phyloP scores from a whole-genome alignment of 1,284 basidiomycete species.

The Cryptococcus amylolentus region DNA sequence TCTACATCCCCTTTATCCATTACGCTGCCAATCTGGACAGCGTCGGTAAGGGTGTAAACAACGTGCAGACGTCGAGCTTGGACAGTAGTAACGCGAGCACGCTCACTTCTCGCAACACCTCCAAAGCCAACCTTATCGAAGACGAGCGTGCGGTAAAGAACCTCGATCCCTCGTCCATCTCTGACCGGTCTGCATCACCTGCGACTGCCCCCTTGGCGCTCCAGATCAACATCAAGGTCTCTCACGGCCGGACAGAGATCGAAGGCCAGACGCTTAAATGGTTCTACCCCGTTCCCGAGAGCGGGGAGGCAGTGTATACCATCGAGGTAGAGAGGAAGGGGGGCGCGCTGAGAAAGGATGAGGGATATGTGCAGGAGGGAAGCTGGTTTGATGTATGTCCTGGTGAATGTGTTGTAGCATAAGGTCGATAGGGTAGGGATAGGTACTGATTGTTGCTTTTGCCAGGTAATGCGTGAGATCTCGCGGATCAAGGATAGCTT shows the following conservation, averaged over 20 bases:
- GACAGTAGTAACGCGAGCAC: not conserved
- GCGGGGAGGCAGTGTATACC: slow-evolving; percentile 56
- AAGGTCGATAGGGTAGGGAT: not conserved
- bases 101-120: slow-evolving; percentile 7
- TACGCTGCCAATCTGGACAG: slow-evolving; percentile 59
- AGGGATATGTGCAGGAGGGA: slow-evolving; percentile 20
- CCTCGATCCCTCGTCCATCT: slow-evolving; percentile 8
- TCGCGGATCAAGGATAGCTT: slow-evolving; percentile 2
- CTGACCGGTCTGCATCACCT: slow-evolving; percentile 10
- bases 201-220: slow-evolving; percentile 22
- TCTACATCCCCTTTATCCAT: slow-evolving; percentile 84
- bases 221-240: slow-evolving; percentile 55
- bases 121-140: slow-evolving; percentile 6
- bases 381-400: slow-evolving; percentile 40
- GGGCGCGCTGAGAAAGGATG: slow-evolving; percentile 51
- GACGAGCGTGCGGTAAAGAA: slow-evolving; percentile 2
- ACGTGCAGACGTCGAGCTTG: not conserved
- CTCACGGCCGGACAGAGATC: slow-evolving; percentile 65
- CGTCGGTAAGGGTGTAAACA: not conserved
- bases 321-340: slow-evolving; percentile 64
- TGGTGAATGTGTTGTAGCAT: slow-evolving; percentile 23
- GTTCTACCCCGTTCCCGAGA: slow-evolving; percentile 71
- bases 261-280: slow-evolving; percentile 70
- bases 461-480: slow-evolving; percentile 14
- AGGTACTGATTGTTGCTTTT: not conserved